Percentiles rank a stretch among this genome's conserved stretches.
Conservation (phyloP, 257 asterid genomes). For the Ilex asprella region DNA sequence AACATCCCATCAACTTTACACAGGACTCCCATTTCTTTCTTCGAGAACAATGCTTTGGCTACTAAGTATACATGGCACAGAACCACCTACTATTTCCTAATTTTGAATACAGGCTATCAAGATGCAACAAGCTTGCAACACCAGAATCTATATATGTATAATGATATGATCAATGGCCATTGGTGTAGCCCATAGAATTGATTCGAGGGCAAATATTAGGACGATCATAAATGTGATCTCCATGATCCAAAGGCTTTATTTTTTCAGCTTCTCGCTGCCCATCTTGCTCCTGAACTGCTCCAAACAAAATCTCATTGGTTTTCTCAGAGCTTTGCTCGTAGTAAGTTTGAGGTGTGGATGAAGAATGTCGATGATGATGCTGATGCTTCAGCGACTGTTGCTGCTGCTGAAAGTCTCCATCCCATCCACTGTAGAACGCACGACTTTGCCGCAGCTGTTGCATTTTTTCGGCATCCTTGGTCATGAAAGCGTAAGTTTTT, state of each 20-base stretch:
- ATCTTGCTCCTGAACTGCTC: conserved; percentile 79
- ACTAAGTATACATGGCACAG: background rate
- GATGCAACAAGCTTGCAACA: conserved; percentile 24
- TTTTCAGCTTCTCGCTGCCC: conserved; percentile 30
- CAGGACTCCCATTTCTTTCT: too few relatives aligned
- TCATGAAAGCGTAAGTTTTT: conserved; percentile 90
- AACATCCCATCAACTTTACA: too few relatives aligned
- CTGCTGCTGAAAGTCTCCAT: conserved; percentile 29
- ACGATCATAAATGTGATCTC: conserved; percentile 28
- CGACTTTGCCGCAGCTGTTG: conserved; percentile 76
- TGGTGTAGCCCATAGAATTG: conserved; percentile 19
- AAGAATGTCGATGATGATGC: conserved; percentile 56
- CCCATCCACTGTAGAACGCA: conserved; percentile 73
- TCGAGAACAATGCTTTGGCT: conserved; percentile 9
- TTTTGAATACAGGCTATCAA: conserved; percentile 14
- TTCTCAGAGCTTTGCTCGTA: conserved; percentile 59
- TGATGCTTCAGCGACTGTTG: conserved; percentile 53
- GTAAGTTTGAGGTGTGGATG: conserved; percentile 57
- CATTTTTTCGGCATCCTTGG: conserved; percentile 78
- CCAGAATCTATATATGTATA: conserved; percentile 11
- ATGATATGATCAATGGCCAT: conserved; percentile 36
- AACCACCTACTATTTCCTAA: conserved; percentile 25
- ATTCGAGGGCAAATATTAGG: conserved; percentile 36
- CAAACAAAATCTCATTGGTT: conserved; percentile 69
- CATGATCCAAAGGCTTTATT: conserved; percentile 72